These are phyloP conservation scores for Rhipidocladum racemiflorum DNA, from an alignment of 176 grass and related monocot species.

Conservation along the genomic window DNA sequence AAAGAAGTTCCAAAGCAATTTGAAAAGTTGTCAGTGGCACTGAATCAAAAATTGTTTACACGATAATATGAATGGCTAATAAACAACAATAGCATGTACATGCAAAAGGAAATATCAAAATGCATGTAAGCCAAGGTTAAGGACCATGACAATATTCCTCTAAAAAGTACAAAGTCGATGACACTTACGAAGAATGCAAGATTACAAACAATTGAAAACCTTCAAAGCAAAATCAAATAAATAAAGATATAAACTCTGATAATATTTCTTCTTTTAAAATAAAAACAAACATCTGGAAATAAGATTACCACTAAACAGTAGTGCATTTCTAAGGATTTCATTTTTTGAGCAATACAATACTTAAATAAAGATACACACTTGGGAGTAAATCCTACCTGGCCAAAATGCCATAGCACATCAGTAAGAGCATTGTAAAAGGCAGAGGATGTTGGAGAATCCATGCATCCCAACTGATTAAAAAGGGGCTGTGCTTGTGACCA, in stretches of 20 bases:
- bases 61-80: background rate
- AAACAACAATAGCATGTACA: background rate
- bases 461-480: slow-evolving; percentile 75
- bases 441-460: slow-evolving; percentile 89
- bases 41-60: background rate
- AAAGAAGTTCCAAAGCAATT: background rate
- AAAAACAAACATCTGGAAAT: background rate
- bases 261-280: slow-evolving; percentile 7
- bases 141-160: background rate
- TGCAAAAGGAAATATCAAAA: too few species aligned
- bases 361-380: background rate
- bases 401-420: slow-evolving; percentile 99
- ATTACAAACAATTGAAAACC: too few species aligned
- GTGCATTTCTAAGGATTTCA: background rate
- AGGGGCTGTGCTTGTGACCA: slow-evolving; percentile 69
- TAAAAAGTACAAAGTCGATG: background rate
- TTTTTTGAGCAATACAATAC: background rate
- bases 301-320: background rate
- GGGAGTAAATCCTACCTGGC: slow-evolving; percentile 64
- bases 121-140: background rate
- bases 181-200: too few species aligned
- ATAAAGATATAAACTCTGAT: background rate
- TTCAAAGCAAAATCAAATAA: background rate
- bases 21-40: background rate
- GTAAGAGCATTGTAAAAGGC: slow-evolving; percentile 99